These are phyloP conservation scores for Exophiala xenobiotica DNA, from an alignment of 2,329 filamentous ascomycete genomes.

Conservation along the genomic window DNA sequence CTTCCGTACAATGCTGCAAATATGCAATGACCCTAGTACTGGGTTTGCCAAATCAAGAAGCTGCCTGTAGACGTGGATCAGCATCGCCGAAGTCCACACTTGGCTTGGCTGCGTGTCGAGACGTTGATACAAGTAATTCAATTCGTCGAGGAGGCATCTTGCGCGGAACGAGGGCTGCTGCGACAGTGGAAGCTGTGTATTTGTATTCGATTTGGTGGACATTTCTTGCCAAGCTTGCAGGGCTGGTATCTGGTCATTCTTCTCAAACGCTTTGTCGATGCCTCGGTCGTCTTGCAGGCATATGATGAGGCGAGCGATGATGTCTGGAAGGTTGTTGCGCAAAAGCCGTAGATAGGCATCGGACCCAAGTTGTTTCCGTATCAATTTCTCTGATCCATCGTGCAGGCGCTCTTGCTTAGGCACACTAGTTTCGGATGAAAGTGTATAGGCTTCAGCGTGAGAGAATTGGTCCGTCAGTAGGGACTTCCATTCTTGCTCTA, in stretches of 20 bases:
- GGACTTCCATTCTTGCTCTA: slow-evolving; percentile 56
- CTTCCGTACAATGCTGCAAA: slow-evolving; percentile 82
- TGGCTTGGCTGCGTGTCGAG: slow-evolving; percentile 63
- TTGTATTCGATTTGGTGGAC: slow-evolving; percentile 65
- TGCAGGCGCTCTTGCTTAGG: slow-evolving; percentile 45
- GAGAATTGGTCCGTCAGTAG: slow-evolving; percentile 70
- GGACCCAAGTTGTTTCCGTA: slow-evolving; percentile 69
- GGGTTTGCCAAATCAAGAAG: slow-evolving; percentile 79
- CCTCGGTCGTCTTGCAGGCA: slow-evolving; percentile 75
- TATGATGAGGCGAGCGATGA: slow-evolving; percentile 73
- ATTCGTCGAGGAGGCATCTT: slow-evolving; percentile 71
- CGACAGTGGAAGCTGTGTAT: slow-evolving; percentile 65
- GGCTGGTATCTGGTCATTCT: slow-evolving; percentile 43
- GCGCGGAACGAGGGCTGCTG: slow-evolving; percentile 86
- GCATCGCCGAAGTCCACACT: slow-evolving; percentile 74
- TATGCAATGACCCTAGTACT: slow-evolving; percentile 81
- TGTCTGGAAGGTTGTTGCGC: slow-evolving; percentile 70
- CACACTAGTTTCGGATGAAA: slow-evolving; percentile 68
- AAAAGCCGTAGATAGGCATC: slow-evolving; percentile 64
- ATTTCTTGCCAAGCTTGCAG: slow-evolving; percentile 61
- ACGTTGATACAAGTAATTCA: slow-evolving; percentile 74
- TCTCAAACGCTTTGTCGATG: slow-evolving; percentile 66
- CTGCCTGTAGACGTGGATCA: slow-evolving; percentile 71
- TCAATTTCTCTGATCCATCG: slow-evolving; percentile 61
- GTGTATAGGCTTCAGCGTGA: slow-evolving; percentile 77